Percentiles rank a stretch among this genome's conserved stretches.
These are phyloP conservation scores for Cutaneotrichosporon mucoides DNA, from an alignment of 1,284 basidiomycete species.

Conservation along the genomic window DNA sequence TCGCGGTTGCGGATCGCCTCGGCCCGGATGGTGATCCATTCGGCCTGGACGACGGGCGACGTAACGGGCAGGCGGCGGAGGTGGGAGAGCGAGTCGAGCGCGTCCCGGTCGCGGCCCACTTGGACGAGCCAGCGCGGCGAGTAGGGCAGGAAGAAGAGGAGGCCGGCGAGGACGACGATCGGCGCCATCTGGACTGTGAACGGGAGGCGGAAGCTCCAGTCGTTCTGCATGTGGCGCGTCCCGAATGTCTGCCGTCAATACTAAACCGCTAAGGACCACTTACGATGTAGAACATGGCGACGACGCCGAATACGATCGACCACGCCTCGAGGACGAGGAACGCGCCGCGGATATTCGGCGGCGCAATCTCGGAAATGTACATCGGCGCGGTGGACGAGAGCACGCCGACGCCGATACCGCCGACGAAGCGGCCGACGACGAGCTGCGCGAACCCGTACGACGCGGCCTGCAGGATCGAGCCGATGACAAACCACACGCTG, in stretches of 20 bases:
- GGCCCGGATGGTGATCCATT: conserved; percentile 41
- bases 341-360: conserved; percentile 60
- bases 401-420: conserved; percentile 33
- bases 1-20: conserved; percentile 30
- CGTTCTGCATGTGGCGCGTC: conserved; percentile 17
- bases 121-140: conserved; percentile 60
- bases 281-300: conserved; percentile 15
- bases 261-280: not conserved
- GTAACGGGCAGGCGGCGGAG: conserved; percentile 35
- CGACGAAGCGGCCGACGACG: conserved; percentile 32
- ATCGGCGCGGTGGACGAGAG: conserved; percentile 45
- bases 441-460: conserved; percentile 22
- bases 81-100: conserved; percentile 27
- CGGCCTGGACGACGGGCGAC: conserved; percentile 38
- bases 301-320: conserved; percentile 60
- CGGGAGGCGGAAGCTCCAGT: conserved; percentile 33
- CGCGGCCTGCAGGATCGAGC: conserved; percentile 30
- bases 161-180: conserved; percentile 36
- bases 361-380: conserved; percentile 42
- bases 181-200: conserved; percentile 37
- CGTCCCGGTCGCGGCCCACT: conserved; percentile 33
- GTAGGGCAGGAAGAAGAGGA: conserved; percentile 51
- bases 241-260: conserved; percentile 16
- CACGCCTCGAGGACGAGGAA: conserved; percentile 71
- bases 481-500: conserved; percentile 27